A percentile compares a stretch with the other conserved stretches of the same genome.
Conservation (phyloP, 2,329 filamentous ascomycete species). For the Colletotrichum filicis region DNA sequence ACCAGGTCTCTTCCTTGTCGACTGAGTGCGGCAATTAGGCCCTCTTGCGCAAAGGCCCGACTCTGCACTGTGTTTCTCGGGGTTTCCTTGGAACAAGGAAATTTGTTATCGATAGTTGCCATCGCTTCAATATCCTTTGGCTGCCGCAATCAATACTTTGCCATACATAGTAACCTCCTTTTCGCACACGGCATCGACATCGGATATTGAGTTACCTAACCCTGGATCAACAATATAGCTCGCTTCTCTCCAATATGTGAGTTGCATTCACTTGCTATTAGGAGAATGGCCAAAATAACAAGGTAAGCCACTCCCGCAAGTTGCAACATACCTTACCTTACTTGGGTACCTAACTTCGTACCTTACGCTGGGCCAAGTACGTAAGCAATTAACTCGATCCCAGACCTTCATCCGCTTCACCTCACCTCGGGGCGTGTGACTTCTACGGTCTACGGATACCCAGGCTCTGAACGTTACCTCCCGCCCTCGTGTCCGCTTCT, state of each 20-base stretch:
- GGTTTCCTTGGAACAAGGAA: conserved; percentile 20
- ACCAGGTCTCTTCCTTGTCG: conserved; percentile 17
- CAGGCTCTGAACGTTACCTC: not conserved
- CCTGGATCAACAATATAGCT: conserved; percentile 2
- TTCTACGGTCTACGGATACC: not conserved
- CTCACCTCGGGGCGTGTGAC: not conserved
- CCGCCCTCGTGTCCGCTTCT: conserved; percentile 18
- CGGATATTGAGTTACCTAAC: conserved; percentile 9
- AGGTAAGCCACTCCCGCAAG: not conserved
- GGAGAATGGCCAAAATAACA: not conserved
- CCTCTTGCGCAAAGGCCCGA: conserved; percentile 22
- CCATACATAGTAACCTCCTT: not conserved
- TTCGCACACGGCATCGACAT: conserved; percentile 11
- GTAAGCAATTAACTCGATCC: not conserved
- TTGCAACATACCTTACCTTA: not conserved
- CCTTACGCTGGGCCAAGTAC: not conserved
- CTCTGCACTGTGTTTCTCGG: not conserved
- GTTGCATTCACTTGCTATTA: not conserved
- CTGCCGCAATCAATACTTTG: not conserved
- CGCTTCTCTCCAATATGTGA: not conserved
- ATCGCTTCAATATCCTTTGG: conserved; percentile 5
- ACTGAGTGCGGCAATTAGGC: conserved; percentile 6
- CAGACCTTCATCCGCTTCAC: not conserved
- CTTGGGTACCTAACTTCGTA: not conserved
- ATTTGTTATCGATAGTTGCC: conserved; percentile 20